Conservation (phyloP, 345 rosid species). For the Camelina laxa region DNA sequence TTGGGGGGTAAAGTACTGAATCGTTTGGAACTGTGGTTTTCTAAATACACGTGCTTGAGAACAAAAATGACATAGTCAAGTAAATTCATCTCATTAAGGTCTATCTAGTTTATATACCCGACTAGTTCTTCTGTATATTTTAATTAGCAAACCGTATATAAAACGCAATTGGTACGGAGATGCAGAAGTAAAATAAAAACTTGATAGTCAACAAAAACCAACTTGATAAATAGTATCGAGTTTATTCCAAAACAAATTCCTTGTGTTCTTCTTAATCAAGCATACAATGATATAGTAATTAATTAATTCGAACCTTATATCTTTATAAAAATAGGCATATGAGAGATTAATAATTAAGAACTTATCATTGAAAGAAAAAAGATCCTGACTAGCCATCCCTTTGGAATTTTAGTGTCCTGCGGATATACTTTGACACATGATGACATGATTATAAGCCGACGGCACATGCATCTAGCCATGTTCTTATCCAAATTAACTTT, state of each 20-base stretch:
- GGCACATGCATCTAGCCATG: slow-evolving; percentile 31
- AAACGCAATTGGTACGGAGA: not conserved
- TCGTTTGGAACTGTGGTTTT: no score
- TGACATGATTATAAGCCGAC: slow-evolving; percentile 9
- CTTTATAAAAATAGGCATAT: not conserved
- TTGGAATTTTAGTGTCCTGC: slow-evolving; percentile 7
- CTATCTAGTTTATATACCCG: not conserved
- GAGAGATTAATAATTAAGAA: not conserved
- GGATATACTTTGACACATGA: slow-evolving; percentile 22
- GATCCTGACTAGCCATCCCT: slow-evolving; percentile 13
- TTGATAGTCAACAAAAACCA: not conserved
- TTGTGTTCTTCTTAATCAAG: not conserved
- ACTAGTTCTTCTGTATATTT: not conserved
- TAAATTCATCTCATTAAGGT: not conserved
- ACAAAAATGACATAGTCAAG: slow-evolving; percentile 20
- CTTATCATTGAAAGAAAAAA: not conserved
- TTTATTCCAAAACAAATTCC: not conserved
- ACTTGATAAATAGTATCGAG: slow-evolving; percentile 3
- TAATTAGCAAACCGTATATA: not conserved
- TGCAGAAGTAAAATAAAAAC: not conserved
- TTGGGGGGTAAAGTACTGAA: no score
- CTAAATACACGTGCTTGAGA: slow-evolving; percentile 9
- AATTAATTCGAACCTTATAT: slow-evolving; percentile 23
- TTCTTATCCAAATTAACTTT: slow-evolving; percentile 33
- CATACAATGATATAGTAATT: not conserved